Base-by-base conservation (phyloP, 495 filamentous ascomycete genomes). In the Aspergillus leporis region DNA sequence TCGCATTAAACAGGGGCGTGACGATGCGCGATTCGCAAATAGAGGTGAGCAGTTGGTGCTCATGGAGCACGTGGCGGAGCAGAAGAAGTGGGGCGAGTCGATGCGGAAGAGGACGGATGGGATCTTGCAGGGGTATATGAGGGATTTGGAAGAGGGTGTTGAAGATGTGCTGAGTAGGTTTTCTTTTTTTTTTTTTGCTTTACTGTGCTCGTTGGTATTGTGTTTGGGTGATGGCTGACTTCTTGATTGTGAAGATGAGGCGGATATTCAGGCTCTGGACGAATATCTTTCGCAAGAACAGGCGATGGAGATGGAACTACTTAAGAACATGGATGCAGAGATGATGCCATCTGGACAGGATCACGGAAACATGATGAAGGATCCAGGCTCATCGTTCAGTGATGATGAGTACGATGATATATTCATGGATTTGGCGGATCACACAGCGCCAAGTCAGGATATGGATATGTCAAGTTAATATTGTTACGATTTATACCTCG, bases 11-110 rank as follows among this genome's bases (percentile, higher is more conserved):
- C 83, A 86, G 60, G 81, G 83, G 38, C 78, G 87, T 4, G 90
- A 96, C 65, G 80, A 70, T 84, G 87, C 83, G 70, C 87, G 71
- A 57, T 83, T 70, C 78, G 91, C 74, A 83, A 85, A 40, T 77
- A 74, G 90, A 2, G 89, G 90, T 47, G 91, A 97, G 57, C 88
- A 95, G 81, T 85, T 95, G 54, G 69, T 75, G 66, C 69, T 66
- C 36, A 66, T 76, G 66, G 78, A 79, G 61, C 61, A 72, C 61
- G 55, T 74, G 32, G 77, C 78, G 34, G 82, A 84, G 63, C 74
- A 81, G 64, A 71, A 72, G 61, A 72, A 77, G 55, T 73, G 81
- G 65, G 81, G 81, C 49, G 80, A 80, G 59, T 52, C 50, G n/a
- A 78, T 81, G 76, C 65, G 62, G 48, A 57, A 66, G 25, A 56